phyloP scores from a whole-genome alignment of 176 grass and related monocot genomes.

The Oryza officinalis region DNA sequence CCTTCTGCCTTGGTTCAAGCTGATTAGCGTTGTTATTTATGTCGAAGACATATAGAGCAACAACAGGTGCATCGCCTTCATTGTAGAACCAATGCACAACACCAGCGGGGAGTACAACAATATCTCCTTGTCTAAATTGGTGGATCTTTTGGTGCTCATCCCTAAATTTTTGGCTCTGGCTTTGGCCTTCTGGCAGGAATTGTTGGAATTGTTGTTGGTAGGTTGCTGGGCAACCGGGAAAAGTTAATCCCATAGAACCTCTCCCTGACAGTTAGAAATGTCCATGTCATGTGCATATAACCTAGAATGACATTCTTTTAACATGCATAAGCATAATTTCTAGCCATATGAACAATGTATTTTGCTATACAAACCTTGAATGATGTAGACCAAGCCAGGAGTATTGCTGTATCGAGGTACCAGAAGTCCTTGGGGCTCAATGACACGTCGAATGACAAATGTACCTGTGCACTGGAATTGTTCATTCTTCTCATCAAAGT shows the following conservation, averaged over 20 bases:
- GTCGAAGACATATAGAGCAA: neutral
- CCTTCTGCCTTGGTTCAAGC: neutral
- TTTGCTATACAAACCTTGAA: conserved; percentile 11
- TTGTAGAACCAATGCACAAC: neutral
- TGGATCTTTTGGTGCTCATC: neutral
- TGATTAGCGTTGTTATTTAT: neutral
- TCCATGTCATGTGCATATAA: neutral
- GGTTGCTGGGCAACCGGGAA: conserved; percentile 17
- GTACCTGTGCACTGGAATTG: conserved; percentile 39
- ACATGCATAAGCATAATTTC: neutral
- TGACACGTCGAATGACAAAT: conserved; percentile 6
- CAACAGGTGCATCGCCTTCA: neutral
- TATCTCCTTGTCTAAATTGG: neutral
- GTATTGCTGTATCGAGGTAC: conserved; percentile 42
- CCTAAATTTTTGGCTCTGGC: neutral
- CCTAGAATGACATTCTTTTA: neutral
- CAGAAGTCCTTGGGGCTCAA: conserved; percentile 41
- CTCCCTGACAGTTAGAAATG: conserved; percentile 18
- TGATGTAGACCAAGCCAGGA: conserved; percentile 15
- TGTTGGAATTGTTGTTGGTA: conserved; percentile 29
- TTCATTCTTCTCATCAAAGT: conserved; percentile 37
- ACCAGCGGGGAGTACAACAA: neutral
- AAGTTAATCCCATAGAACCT: conserved; percentile 20
- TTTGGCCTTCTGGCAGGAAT: conserved; percentile 1
- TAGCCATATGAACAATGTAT: neutral